Base-by-base conservation (phyloP, 352 stramenopile species). In the Globisporangium canariense region DNA sequence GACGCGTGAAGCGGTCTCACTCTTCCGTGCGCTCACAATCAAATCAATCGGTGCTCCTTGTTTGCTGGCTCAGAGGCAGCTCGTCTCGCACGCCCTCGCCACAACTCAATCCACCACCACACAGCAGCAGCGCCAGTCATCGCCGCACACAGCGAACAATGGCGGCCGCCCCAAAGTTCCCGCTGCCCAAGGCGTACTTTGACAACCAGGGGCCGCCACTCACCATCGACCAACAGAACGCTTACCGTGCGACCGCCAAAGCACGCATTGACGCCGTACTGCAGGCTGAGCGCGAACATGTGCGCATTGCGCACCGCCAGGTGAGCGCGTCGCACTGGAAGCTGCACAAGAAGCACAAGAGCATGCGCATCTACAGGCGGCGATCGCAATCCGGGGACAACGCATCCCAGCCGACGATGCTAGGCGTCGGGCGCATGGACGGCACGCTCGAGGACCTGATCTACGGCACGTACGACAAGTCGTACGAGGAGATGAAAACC, bases 361-460 rank as follows among this genome's bases (percentile, higher is more conserved):
- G 67, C 20, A 45, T 89, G 56, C 75, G 77, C 4, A 75, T 89
- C 55, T 87, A 75, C 53, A 75, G 73, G 16, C 76, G 73, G 3
- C 47, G 32, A 18, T 13, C 13, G 22, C 38, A 38, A 9, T 1
- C 22, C 10, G 10, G 34, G n/a, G 64, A 79, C 13, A 22, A 14
- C 14, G 13, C 16, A 8, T 46, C 40, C 3, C 54, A 64, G 11
- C 73, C 72, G 28, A 76, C 50, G 0, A 75, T 89, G 61, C 71
- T 80, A 16, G 77, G 74, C 32, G 57, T 84, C n/a, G 77, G 77
- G 14, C 55, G 67, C 25, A 68, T 86, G 18, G 65, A 73, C 38
- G 79, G 79, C n/a, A 74, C 77, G 18, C 70, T 88, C 22, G 75
- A 88, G 41, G 75, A 84, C 41, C 38, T 84, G 49, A 47, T 88